Percentiles rank a stretch among this genome's conserved stretches.
Evolutionary conservation across 305 asterid species (phyloP).

Genomic region (Solanum hybrid): DNA sequence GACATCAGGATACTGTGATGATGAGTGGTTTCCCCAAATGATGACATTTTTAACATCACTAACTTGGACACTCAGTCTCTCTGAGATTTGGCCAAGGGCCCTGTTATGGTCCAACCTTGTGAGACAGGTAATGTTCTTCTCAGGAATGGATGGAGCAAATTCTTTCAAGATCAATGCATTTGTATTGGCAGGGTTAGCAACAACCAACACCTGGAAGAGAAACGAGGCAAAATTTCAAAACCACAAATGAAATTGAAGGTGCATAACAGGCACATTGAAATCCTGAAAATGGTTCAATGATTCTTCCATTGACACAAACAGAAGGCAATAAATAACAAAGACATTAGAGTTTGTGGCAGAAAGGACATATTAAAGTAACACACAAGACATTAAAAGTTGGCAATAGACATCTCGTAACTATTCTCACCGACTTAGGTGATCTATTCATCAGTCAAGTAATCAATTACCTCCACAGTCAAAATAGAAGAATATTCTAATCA

Average conservation of each 20-base stretch:
- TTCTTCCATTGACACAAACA: background rate
- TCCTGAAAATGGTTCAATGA: background rate
- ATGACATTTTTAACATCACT: constrained; percentile 77
- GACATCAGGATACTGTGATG: constrained; percentile 91
- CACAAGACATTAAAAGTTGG: background rate
- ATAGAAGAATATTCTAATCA: background rate
- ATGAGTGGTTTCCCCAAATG: constrained; percentile 98
- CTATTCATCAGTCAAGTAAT: background rate
- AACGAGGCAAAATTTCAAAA: background rate
- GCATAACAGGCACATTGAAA: too few relatives aligned
- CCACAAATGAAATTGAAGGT: too few relatives aligned
- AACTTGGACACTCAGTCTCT: constrained; percentile 76
- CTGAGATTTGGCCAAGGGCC: constrained; percentile 93
- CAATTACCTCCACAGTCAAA: background rate
- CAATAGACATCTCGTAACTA: background rate
- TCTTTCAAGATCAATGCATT: constrained; percentile 90
- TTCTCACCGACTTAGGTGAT: background rate
- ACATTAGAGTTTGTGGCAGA: background rate
- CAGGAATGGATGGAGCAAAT: constrained; percentile 85
- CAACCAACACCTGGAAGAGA: constrained; percentile 72
- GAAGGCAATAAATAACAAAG: background rate
- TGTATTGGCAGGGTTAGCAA: constrained; percentile 98
- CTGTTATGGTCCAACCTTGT: constrained; percentile 97
- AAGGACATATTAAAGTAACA: background rate
- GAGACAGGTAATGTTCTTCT: constrained; percentile 75